A percentile compares a stretch with the other conserved stretches of the same genome.
Evolutionary conservation across 495 filamentous ascomycete genomes (phyloP).

Genomic region (Oidiodendron maius): DNA sequence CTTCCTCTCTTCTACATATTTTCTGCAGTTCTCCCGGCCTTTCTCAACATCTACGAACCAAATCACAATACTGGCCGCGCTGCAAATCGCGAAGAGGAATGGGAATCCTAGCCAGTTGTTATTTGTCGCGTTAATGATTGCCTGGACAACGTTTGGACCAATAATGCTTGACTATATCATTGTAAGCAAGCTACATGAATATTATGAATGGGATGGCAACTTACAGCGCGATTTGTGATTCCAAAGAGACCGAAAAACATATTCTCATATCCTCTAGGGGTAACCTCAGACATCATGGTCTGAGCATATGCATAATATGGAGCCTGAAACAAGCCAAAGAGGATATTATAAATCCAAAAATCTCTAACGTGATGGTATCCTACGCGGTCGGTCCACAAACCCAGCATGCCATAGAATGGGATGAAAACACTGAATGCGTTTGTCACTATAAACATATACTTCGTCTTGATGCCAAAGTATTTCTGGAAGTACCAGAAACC

Average conservation of each 20-base stretch:
- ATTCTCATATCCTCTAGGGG: slow-evolving; percentile 44
- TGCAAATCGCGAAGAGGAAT: slow-evolving; percentile 41
- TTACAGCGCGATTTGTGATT: slow-evolving; percentile 44
- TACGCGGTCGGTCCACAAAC: slow-evolving; percentile 38
- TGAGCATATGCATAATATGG: slow-evolving; percentile 48
- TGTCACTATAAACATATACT: slow-evolving; percentile 43
- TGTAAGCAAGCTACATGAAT: neutral
- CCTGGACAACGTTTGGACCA: slow-evolving; percentile 44
- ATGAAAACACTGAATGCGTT: slow-evolving; percentile 44
- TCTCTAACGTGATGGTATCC: slow-evolving; percentile 44
- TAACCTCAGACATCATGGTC: slow-evolving; percentile 49
- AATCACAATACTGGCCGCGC: slow-evolving; percentile 35
- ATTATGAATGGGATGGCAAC: slow-evolving; percentile 10
- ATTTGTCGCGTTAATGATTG: slow-evolving; percentile 40
- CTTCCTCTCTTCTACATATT: slow-evolving; percentile 34
- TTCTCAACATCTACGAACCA: slow-evolving; percentile 41
- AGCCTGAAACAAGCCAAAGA: slow-evolving; percentile 44
- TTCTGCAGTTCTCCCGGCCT: slow-evolving; percentile 37
- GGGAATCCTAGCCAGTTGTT: slow-evolving; percentile 49
- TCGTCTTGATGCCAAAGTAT: slow-evolving; percentile 41
- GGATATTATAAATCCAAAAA: slow-evolving; percentile 45
- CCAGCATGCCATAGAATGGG: slow-evolving; percentile 46
- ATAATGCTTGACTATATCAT: slow-evolving; percentile 40
- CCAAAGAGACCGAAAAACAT: slow-evolving; percentile 49
- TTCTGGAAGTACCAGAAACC: slow-evolving; percentile 47